These are phyloP conservation scores for Mycena leptocephala DNA, from an alignment of 768 basidiomycete genomes.

Conservation along the genomic window DNA sequence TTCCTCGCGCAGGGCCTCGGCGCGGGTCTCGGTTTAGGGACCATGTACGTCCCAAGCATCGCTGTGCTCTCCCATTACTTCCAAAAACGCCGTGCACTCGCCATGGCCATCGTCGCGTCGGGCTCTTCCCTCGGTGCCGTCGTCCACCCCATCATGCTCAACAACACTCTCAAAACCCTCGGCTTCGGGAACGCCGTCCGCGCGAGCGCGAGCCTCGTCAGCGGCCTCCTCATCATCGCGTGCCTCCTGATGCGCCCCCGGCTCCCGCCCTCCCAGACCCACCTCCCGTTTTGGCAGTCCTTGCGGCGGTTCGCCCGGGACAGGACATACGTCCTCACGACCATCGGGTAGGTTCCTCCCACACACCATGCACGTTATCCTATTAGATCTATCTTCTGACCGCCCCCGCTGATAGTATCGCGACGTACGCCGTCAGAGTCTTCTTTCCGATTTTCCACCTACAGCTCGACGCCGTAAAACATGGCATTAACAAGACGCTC, in stretches of 20 bases:
- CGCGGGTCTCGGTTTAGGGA: not conserved
- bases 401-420: slow-evolving; percentile 8
- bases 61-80: slow-evolving; percentile 14
- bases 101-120: slow-evolving; percentile 64
- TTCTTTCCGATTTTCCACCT: slow-evolving; percentile 55
- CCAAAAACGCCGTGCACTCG: slow-evolving; percentile 50
- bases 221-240: slow-evolving; percentile 56
- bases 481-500: slow-evolving; percentile 47
- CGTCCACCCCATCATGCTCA: slow-evolving; percentile 64
- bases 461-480: slow-evolving; percentile 52
- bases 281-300: slow-evolving; percentile 11
- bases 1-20: slow-evolving; percentile 13
- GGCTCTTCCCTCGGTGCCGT: slow-evolving; percentile 64
- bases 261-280: slow-evolving; percentile 47
- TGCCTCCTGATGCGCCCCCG: slow-evolving; percentile 59
- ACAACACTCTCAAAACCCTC: slow-evolving; percentile 52
- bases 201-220: slow-evolving; percentile 57
- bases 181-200: slow-evolving; percentile 62
- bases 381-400: too few relatives aligned
- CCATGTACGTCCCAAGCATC: not conserved
- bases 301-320: slow-evolving; percentile 39
- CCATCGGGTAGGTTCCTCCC: slow-evolving; percentile 32
- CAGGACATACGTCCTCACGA: slow-evolving; percentile 37
- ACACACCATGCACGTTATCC: not conserved
- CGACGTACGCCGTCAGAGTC: slow-evolving; percentile 39